Evolutionary conservation across 176 grass and related monocot species (phyloP), one percentile per base, ranked within the genome.

Genomic region (Ananas comosus): DNA sequence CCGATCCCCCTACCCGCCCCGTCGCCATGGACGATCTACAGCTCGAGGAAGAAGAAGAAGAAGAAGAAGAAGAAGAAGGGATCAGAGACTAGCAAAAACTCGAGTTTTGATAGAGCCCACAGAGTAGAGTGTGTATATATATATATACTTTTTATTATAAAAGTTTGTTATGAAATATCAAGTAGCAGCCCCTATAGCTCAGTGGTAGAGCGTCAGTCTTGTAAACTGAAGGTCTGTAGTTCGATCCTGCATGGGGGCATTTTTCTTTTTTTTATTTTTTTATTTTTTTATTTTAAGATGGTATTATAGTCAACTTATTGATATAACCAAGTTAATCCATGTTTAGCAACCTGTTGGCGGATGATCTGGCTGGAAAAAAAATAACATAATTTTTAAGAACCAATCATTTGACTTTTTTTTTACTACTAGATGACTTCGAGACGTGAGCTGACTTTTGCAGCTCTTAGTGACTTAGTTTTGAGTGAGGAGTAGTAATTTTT

Each of bases 201-300:
- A 92, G 86, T 96, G 86, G 86, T 92, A 96, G 83, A 92, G 88
- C 88, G 83, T 91, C 86, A 92, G 88, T 96, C 92, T 96, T 96
- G 86, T 96, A 92, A 91, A 91, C 92, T 96, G 88, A 96, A 96
- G 92, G 88, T 91, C 88, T 70, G 88, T 85, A 87, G 88, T 96
- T 96, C 85, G 88, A 96, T 88, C 88, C 91, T 96, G 91, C 88
- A 69, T 96, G 91, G 71, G 91, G 88, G 88, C 85, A 96, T 58
- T 9, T 58, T n/a, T 57, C 19, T n/a, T 16, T 7, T 58, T 2
- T 58, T 13, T 16, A 3, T 54, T 13, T 16, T 13, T 3, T 54
- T 54, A 4, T 16, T 54, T 54, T 54, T 12, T 10, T 54, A 3
- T 54, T 54, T 54, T 54, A 1, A 16, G 6, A 16, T 12, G 6